Evolutionary conservation across 2,329 filamentous ascomycete genomes (phyloP).

Genomic region (Ophiostoma montium): DNA sequence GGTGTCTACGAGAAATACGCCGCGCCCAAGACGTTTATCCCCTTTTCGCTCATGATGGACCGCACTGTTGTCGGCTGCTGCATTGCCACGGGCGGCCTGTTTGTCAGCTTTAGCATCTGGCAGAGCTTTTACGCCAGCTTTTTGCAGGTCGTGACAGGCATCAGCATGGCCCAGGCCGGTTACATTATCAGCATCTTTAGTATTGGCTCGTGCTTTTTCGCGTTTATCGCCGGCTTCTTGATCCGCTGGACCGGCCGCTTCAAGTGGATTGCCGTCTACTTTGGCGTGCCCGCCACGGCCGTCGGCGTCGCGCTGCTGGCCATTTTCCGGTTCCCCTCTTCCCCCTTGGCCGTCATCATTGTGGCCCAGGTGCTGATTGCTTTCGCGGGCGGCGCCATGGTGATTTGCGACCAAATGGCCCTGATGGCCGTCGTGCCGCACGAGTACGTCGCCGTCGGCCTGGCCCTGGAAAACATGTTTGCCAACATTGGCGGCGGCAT

Average conservation of each 20-base stretch:
- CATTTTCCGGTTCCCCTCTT: conserved; percentile 35
- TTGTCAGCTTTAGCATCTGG: conserved; percentile 13
- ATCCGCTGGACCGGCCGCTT: conserved; percentile 14
- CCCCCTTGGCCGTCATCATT: conserved; percentile 34
- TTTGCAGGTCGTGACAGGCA: conserved; percentile 13
- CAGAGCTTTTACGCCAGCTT: conserved; percentile 13
- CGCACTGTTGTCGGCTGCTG: conserved; percentile 26
- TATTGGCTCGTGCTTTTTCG: conserved; percentile 24
- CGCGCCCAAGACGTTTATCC: conserved; percentile 25
- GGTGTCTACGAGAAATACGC: conserved; percentile 24
- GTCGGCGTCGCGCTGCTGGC: conserved; percentile 40
- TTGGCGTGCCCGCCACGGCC: conserved; percentile 38
- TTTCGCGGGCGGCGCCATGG: conserved; percentile 41
- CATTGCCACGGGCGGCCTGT: conserved; percentile 3
- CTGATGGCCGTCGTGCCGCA: conserved; percentile 44
- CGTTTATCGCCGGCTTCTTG: conserved; percentile 27
- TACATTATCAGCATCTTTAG: conserved; percentile 25
- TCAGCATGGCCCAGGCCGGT: conserved; percentile 11
- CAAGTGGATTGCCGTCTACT: conserved; percentile 26
- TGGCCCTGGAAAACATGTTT: conserved; percentile 23
- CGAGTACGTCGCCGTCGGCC: conserved; percentile 17
- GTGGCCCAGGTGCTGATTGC: conserved; percentile 40
- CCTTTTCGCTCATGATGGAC: conserved; percentile 30
- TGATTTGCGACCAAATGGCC: conserved; percentile 44
- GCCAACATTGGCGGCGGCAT: conserved; percentile 44